These are phyloP conservation scores for Geum urbanum DNA, from an alignment of 306 rosid genomes.

Conservation along the genomic window DNA sequence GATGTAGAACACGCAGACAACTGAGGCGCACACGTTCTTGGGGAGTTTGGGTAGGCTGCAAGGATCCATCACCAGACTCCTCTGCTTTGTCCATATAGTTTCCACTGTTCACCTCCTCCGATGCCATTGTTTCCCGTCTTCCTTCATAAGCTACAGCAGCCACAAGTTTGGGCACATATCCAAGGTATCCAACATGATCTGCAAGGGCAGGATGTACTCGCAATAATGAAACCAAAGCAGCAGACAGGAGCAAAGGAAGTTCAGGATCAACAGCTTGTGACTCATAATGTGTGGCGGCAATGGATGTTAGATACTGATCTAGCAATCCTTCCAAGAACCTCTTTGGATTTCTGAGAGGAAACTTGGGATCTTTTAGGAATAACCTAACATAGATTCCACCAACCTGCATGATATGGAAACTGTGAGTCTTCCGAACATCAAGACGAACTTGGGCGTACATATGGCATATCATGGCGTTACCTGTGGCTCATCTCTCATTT, in stretches of 20 bases:
- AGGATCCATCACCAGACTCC: slow-evolving; percentile 51
- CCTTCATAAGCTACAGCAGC: slow-evolving; percentile 97
- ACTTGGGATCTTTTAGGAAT: slow-evolving; percentile 95
- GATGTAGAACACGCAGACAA: slow-evolving; percentile 96
- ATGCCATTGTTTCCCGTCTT: slow-evolving; percentile 91
- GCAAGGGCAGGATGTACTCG: slow-evolving; percentile 99
- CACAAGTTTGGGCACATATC: slow-evolving; percentile 96
- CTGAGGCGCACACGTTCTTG: slow-evolving; percentile 98
- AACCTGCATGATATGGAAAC: slow-evolving; percentile 59
- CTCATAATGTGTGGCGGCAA: slow-evolving; percentile 93
- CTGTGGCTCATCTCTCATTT: slow-evolving; percentile 99
- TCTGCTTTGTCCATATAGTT: slow-evolving; percentile 39
- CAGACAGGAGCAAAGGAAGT: slow-evolving; percentile 94
- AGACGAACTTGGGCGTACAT: neutral
- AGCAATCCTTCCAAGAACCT: slow-evolving; percentile 96
- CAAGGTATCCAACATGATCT: slow-evolving; percentile 99
- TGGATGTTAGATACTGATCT: slow-evolving; percentile 91
- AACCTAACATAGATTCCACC: slow-evolving; percentile 95
- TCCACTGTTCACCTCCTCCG: slow-evolving; percentile 60
- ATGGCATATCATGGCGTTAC: slow-evolving; percentile 36
- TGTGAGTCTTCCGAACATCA: slow-evolving; percentile 25
- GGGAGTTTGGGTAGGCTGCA: slow-evolving; percentile 76
- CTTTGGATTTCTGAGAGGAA: slow-evolving; percentile 97
- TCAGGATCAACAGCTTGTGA: slow-evolving; percentile 74
- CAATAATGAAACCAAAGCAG: slow-evolving; percentile 87